Evolutionary conservation across 2,329 filamentous ascomycete species (phyloP), one percentile per base, ranked within the genome.

Genomic region (Gaeumannomyces tritici): DNA sequence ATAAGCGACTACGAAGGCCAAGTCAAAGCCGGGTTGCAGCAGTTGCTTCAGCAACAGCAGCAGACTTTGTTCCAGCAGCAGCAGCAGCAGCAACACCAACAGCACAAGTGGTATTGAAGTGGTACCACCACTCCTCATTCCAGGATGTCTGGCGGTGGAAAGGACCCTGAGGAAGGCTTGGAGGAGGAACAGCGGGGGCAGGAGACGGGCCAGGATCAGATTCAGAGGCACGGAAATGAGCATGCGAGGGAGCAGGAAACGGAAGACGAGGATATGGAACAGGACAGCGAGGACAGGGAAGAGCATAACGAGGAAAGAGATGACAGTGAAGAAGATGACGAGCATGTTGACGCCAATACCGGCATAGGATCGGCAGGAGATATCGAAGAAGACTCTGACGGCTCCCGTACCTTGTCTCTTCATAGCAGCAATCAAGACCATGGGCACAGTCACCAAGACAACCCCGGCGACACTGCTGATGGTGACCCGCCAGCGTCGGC

Each of bases 101-200:
- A n/a, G 42, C 42, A 51, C 6, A 18, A 2, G 42, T 51, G 42
- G 21, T 51, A 51, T 15, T n/a, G 21, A 51, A n/a, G 4, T 21
- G 18, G 42, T 4, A 51, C 8, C 8, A 11, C 8, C 42, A 11
- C 21, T 21, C 42, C 42, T 8, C 42, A 21, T 13, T n/a, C 21
- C 42, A 51, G 4, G 3, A 51, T 51, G 42, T 51, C 42, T n/a
- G 42, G n/a, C 42, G 42, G 42, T 9, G 42, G 2, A n/a, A n/a
- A 51, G 42, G 21, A 9, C 6, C 42, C 21, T n/a, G 42, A 21
- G 21, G n/a, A 7, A 2, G 56, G 5, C 5, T 11, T n/a, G 27
- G 28, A 58, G n/a, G 58, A 59, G 26, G 18, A 47, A 27, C 35
- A 29, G n/a, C 4, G 65, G 68, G 58, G 28, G 31, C 21, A 33